These are phyloP conservation scores for Apostasia shenzhenica DNA, from an alignment of 106 monocot species.

Conservation along the genomic window DNA sequence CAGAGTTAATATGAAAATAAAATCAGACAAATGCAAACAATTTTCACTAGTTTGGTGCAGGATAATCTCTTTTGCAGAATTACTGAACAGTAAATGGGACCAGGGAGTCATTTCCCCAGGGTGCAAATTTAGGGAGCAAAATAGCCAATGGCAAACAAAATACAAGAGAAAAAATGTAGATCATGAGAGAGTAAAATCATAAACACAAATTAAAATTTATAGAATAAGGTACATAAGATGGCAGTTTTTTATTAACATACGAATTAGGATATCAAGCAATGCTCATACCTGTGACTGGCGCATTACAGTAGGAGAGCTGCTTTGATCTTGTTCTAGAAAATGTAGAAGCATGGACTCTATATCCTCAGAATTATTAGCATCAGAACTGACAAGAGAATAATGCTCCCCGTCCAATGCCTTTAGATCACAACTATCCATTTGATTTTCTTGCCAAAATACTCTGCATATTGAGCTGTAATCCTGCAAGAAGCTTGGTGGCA, in stretches of 20 bases:
- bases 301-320: not conserved
- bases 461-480: constrained; percentile 18
- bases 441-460: constrained; percentile 17
- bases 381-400: not conserved
- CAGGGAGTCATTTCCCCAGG: too few relatives aligned
- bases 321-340: constrained; percentile 29
- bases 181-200: too few relatives aligned
- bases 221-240: not conserved
- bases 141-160: too few relatives aligned
- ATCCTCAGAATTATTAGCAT: constrained; percentile 7
- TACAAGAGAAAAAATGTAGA: too few relatives aligned
- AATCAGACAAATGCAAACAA: too few relatives aligned
- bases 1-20: too few relatives aligned
- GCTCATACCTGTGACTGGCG: not conserved
- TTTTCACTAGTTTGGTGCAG: too few relatives aligned
- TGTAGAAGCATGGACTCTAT: constrained; percentile 10
- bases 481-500: constrained; percentile 9
- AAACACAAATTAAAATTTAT: not conserved
- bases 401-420: not conserved
- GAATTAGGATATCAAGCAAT: not conserved
- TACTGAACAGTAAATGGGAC: too few relatives aligned
- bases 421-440: constrained; percentile 1
- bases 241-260: not conserved
- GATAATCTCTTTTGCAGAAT: too few relatives aligned
- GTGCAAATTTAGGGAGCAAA: too few relatives aligned